Evolutionary conservation across 2,329 filamentous ascomycete genomes (phyloP).

Genomic region (Lithohypha guttulata): DNA sequence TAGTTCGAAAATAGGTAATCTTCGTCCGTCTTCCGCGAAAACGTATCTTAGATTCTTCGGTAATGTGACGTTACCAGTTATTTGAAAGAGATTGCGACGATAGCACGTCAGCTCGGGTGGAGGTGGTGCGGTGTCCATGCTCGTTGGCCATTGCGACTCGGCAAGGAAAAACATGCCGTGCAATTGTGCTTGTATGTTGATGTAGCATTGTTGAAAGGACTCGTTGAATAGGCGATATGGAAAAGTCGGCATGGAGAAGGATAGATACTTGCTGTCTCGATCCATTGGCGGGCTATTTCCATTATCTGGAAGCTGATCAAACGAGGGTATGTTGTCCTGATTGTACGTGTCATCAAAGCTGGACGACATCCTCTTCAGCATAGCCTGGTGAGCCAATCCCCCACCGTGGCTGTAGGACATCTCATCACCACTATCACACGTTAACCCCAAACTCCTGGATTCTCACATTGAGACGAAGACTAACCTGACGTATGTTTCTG

Average conservation of each 20-base stretch:
- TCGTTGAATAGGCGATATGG: constrained; percentile 52
- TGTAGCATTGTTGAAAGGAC: constrained; percentile 43
- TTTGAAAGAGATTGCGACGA: constrained; percentile 88
- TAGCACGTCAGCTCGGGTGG: constrained; percentile 85
- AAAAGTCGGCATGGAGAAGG: constrained; percentile 56
- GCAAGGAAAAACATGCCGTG: constrained; percentile 61
- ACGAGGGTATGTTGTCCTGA: constrained; percentile 36
- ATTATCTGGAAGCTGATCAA: constrained; percentile 34
- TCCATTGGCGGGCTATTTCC: constrained; percentile 49
- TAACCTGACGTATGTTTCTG: constrained; percentile 51
- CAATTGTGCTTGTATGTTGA: constrained; percentile 51
- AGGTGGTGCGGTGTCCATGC: constrained; percentile 40
- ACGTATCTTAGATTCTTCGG: constrained; percentile 69
- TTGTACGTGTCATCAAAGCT: constrained; percentile 41
- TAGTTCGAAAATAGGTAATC: constrained; percentile 68
- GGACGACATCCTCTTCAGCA: constrained; percentile 40
- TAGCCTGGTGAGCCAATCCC: constrained; percentile 27
- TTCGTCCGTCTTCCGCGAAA: constrained; percentile 72
- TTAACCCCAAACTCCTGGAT: constrained; percentile 10
- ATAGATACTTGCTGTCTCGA: constrained; percentile 59
- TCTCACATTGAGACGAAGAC: constrained; percentile 7
- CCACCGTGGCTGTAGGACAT: constrained; percentile 37
- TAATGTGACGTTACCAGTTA: constrained; percentile 77
- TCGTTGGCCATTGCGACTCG: constrained; percentile 52
- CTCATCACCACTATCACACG: constrained; percentile 40